phyloP scores from a whole-genome alignment of 257 asterid genomes.

The Solanum boliviense region DNA sequence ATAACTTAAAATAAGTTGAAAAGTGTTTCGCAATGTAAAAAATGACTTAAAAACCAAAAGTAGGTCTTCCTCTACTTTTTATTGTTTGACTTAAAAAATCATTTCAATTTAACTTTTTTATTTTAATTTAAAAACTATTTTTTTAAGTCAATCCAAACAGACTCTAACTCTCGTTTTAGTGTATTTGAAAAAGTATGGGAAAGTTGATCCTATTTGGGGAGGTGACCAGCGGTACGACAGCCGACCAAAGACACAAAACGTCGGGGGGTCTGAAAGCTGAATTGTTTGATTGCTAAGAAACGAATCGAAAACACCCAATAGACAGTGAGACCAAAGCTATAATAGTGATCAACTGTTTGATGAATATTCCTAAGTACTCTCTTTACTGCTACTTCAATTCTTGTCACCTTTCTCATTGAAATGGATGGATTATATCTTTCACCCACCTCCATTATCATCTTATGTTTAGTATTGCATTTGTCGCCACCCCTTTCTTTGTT shows the following conservation, averaged over 20 bases:
- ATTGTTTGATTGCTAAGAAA: background rate
- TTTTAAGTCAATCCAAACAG: too few species aligned
- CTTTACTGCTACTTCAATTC: background rate
- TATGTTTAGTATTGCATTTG: background rate
- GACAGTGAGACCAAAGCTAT: background rate
- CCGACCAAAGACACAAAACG: background rate
- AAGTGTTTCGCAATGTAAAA: too few species aligned
- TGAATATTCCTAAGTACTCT: background rate
- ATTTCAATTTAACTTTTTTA: too few species aligned
- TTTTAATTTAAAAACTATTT: too few species aligned
- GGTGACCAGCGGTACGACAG: background rate
- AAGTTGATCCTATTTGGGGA: background rate
- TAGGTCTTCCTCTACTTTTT: too few species aligned
- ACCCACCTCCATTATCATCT: conserved; percentile 4
- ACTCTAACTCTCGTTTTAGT: too few species aligned
- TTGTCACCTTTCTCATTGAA: background rate
- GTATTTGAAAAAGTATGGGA: too few species aligned
- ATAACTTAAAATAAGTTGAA: too few species aligned
- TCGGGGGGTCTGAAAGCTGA: background rate
- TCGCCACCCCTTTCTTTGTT: conserved; percentile 18
- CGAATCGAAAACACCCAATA: background rate
- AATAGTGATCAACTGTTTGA: background rate
- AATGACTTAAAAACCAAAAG: too few species aligned
- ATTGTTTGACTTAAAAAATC: too few species aligned
- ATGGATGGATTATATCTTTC: conserved; percentile 19